Evolutionary conservation across 192 early-diverging fungal species (phyloP).

Genomic region (Backusella morwellensis): DNA sequence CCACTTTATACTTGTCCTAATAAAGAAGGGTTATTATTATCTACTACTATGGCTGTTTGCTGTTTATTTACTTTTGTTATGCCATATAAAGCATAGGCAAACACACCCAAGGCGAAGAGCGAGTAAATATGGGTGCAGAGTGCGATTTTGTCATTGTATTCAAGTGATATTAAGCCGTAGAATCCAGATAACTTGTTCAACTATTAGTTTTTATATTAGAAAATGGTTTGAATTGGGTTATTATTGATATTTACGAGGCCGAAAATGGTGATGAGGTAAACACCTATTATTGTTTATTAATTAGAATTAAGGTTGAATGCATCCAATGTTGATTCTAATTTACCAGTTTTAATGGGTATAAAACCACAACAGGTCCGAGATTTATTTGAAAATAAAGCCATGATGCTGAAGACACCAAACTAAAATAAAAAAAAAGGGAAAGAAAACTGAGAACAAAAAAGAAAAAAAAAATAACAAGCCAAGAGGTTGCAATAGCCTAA

Average conservation of each 20-base stretch:
- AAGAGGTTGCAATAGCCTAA: background rate
- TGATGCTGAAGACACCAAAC: background rate
- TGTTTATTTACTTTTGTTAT: slow-evolving; percentile 23
- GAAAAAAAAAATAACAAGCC: background rate
- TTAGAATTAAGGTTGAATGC: background rate
- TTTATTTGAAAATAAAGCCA: slow-evolving; percentile 6
- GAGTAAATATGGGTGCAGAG: slow-evolving; percentile 33
- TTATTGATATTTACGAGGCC: slow-evolving; percentile 1
- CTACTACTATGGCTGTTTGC: background rate
- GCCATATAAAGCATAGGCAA: slow-evolving; percentile 26
- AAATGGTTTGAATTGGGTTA: background rate
- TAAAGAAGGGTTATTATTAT: too few species aligned
- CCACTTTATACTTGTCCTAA: slow-evolving; percentile 17
- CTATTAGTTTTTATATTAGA: slow-evolving; percentile 9
- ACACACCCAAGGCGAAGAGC: slow-evolving; percentile 17
- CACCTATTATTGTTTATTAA: slow-evolving; percentile 5
- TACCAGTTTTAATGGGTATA: slow-evolving; percentile 17
- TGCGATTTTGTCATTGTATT: slow-evolving; percentile 18
- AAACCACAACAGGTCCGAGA: slow-evolving; percentile 4
- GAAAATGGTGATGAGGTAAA: slow-evolving; percentile 14
- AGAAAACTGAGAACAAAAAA: background rate
- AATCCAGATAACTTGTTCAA: slow-evolving; percentile 38
- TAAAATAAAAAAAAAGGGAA: background rate
- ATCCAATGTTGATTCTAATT: background rate
- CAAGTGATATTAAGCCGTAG: slow-evolving; percentile 33